These are phyloP conservation scores for Sphagnum tenellum DNA, from an alignment of 225 moss, liverwort and hornwort species.

Conservation along the genomic window DNA sequence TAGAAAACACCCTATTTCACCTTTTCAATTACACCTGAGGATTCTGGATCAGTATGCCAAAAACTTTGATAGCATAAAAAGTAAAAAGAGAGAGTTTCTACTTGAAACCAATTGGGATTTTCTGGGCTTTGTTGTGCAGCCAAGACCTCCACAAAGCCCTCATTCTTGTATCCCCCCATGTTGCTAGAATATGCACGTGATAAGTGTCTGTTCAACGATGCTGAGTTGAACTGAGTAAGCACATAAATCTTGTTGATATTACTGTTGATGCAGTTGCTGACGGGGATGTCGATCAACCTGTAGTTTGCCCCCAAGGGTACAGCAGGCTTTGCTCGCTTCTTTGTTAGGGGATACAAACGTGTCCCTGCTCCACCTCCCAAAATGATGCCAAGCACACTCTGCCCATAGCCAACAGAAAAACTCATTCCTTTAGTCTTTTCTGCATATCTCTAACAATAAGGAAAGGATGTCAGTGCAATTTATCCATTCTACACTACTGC, in stretches of 20 bases:
- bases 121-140: slow-evolving; percentile 99
- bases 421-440: not conserved
- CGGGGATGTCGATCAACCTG: slow-evolving; percentile 95
- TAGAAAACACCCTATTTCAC: too few relatives aligned
- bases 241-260: slow-evolving; percentile 97
- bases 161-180: slow-evolving; percentile 98
- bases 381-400: slow-evolving; percentile 90
- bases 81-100: slow-evolving; percentile 1
- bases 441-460: too few relatives aligned
- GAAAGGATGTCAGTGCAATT: too few relatives aligned
- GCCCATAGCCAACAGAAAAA: slow-evolving; percentile 1
- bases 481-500: too few relatives aligned
- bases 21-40: too few relatives aligned
- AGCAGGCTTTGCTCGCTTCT: slow-evolving; percentile 98
- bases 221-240: slow-evolving; percentile 97
- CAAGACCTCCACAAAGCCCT: slow-evolving; percentile 94
- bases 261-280: slow-evolving; percentile 99
- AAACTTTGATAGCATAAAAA: too few relatives aligned
- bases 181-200: slow-evolving; percentile 97
- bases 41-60: too few relatives aligned
- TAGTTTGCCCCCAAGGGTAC: slow-evolving; percentile 96
- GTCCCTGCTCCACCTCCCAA: slow-evolving; percentile 93
- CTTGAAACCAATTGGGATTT: slow-evolving; percentile 98
- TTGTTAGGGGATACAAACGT: slow-evolving; percentile 88
- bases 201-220: slow-evolving; percentile 86